A percentile compares a stretch with the other conserved stretches of the same genome.
Conservation (phyloP, 768 basidiomycete genomes). For the Agaricus blazei region DNA sequence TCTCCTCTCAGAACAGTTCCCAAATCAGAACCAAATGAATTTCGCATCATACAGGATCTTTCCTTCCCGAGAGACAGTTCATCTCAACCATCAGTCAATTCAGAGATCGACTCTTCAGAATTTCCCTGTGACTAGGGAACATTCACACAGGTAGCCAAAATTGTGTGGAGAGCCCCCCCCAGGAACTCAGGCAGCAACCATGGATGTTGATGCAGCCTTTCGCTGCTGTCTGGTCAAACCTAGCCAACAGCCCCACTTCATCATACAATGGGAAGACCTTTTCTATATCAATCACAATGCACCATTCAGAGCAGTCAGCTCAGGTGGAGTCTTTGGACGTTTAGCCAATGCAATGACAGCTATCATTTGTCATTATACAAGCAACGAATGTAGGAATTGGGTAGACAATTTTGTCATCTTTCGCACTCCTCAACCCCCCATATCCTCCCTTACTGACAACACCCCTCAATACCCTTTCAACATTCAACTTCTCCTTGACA, state of each 20-base stretch:
- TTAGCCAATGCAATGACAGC: slow-evolving; percentile 26
- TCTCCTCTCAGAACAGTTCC: slow-evolving; percentile 35
- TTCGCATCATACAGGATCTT: slow-evolving; percentile 23
- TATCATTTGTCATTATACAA: slow-evolving; percentile 9
- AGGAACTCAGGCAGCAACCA: slow-evolving; percentile 27
- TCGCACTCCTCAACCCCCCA: slow-evolving; percentile 4
- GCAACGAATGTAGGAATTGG: slow-evolving; percentile 16
- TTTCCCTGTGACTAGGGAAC: slow-evolving; percentile 23
- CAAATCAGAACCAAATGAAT: slow-evolving; percentile 22
- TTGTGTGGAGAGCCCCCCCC: slow-evolving; percentile 23
- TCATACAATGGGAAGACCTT: slow-evolving; percentile 16
- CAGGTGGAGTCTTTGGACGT: slow-evolving; percentile 25
- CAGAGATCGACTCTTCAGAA: slow-evolving; percentile 21
- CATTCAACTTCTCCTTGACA: slow-evolving; percentile 6
- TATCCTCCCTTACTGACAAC: background rate
- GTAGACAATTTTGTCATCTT: slow-evolving; percentile 27
- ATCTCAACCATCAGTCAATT: slow-evolving; percentile 22
- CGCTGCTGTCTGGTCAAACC: slow-evolving; percentile 26
- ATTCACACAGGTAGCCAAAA: slow-evolving; percentile 7
- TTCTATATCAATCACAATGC: slow-evolving; percentile 24
- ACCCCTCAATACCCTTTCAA: background rate
- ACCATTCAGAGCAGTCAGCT: slow-evolving; percentile 23
- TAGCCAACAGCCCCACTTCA: slow-evolving; percentile 17
- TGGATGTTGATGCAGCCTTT: slow-evolving; percentile 34
- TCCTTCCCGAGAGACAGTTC: slow-evolving; percentile 16